Conservation (phyloP, 2,329 filamentous ascomycete genomes). For the Lecanicillium sp. region DNA sequence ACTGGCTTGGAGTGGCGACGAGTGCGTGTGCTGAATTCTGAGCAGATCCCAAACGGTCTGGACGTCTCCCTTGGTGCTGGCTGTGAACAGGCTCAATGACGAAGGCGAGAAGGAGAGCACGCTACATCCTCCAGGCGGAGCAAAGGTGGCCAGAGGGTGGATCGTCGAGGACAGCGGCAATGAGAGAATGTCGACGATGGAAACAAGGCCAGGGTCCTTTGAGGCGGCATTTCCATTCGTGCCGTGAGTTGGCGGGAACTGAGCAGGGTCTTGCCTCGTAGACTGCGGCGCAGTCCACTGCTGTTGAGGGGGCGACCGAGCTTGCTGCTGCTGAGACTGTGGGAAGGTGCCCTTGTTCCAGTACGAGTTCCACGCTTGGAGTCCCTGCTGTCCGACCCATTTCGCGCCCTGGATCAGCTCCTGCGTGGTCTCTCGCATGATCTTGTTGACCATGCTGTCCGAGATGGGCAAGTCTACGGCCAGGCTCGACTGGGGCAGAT, state of each 20-base stretch:
- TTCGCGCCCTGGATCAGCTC: slow-evolving; percentile 68
- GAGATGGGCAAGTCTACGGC: slow-evolving; percentile 66
- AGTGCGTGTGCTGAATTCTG: slow-evolving; percentile 56
- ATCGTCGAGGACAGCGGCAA: slow-evolving; percentile 47
- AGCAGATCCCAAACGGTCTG: slow-evolving; percentile 78
- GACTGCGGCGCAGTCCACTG: slow-evolving; percentile 42
- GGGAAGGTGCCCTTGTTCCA: slow-evolving; percentile 55
- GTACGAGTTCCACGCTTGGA: slow-evolving; percentile 74
- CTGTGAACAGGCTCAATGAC: slow-evolving; percentile 68
- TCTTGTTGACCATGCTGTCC: slow-evolving; percentile 67
- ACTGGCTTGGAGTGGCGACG: slow-evolving; percentile 50
- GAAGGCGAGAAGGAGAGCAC: slow-evolving; percentile 73
- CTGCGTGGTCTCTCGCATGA: slow-evolving; percentile 74
- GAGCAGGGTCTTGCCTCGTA: slow-evolving; percentile 40
- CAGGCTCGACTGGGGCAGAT: slow-evolving; percentile 60
- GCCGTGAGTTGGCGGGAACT: slow-evolving; percentile 73
- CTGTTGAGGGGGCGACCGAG: slow-evolving; percentile 41
- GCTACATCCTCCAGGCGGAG: slow-evolving; percentile 67
- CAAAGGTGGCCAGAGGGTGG: slow-evolving; percentile 65
- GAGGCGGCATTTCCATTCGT: slow-evolving; percentile 48
- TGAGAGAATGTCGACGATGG: slow-evolving; percentile 63
- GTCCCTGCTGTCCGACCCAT: slow-evolving; percentile 71
- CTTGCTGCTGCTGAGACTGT: slow-evolving; percentile 35
- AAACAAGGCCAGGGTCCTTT: slow-evolving; percentile 68
- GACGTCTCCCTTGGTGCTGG: slow-evolving; percentile 77